phyloP scores from a whole-genome alignment of 1,139 yeast species.

The Diutina mesorugosa region DNA sequence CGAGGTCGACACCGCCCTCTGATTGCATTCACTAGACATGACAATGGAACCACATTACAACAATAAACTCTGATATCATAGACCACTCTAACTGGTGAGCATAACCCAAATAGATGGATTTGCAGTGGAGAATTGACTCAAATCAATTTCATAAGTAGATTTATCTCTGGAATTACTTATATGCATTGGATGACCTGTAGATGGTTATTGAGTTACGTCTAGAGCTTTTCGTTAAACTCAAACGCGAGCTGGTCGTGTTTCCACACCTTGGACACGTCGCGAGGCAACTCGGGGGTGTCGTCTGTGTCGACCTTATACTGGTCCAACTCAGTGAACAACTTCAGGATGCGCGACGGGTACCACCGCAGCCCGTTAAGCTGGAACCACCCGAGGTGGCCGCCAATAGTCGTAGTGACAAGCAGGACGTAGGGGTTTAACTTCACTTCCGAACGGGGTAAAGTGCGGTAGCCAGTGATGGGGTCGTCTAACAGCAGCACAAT shows the following conservation, averaged over 20 bases:
- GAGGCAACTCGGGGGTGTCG: conserved; percentile 13
- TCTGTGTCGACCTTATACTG: conserved; percentile 9
- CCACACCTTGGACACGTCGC: conserved; percentile 17
- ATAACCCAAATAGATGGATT: no score
- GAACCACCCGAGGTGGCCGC: conserved; percentile 76
- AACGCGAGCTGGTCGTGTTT: conserved; percentile 16
- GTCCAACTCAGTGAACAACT: conserved; percentile 21
- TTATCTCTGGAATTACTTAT: no score
- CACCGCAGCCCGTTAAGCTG: conserved; percentile 38
- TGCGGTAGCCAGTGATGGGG: conserved; percentile 40
- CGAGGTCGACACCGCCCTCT: not conserved
- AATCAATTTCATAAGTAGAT: no score
- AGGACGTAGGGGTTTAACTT: conserved; percentile 55
- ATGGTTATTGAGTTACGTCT: not conserved
- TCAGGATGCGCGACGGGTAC: conserved; percentile 30
- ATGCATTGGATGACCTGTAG: no score
- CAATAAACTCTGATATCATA: no score
- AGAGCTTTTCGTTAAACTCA: conserved; percentile 5
- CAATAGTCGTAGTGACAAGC: conserved; percentile 56
- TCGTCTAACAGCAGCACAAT: conserved; percentile 42
- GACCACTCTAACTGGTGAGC: no score
- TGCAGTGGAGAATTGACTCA: no score
- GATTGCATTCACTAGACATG: no score
- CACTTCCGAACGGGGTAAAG: conserved; percentile 50
- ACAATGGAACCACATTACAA: no score